Conservation (phyloP, 192 early-diverging fungal species). For the Coemansia sp. region DNA sequence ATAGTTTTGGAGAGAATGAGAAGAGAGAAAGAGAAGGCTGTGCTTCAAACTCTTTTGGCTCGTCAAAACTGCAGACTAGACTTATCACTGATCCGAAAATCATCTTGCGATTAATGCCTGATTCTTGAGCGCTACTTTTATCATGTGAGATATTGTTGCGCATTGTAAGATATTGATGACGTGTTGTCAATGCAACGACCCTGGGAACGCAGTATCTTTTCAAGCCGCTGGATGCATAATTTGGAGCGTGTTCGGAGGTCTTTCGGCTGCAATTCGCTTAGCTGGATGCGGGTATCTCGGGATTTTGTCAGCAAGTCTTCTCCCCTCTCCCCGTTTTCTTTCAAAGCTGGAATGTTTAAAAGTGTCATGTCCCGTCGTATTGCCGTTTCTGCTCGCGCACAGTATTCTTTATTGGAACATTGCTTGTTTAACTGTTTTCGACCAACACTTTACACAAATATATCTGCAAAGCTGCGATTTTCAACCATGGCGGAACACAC, state of each 20-base stretch:
- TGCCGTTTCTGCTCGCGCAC: neutral
- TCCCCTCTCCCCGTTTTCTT: too few species aligned
- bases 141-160: too few species aligned
- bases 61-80: too few species aligned
- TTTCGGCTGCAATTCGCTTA: neutral
- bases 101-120: neutral
- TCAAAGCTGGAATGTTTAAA: too few species aligned
- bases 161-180: too few species aligned
- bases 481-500: slow-evolving; percentile 1
- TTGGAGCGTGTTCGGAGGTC: neutral
- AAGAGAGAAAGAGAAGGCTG: neutral
- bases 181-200: too few species aligned
- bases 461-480: slow-evolving; percentile 7
- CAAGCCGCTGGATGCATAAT: too few species aligned
- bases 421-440: neutral
- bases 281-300: neutral
- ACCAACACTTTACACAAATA: neutral
- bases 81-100: neutral
- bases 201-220: too few species aligned
- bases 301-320: neutral
- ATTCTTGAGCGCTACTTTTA: neutral
- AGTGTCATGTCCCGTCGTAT: neutral
- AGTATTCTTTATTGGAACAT: neutral
- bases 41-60: too few species aligned
- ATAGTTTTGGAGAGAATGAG: neutral